phyloP scores from a whole-genome alignment of 495 filamentous ascomycete species.

The Penicillium nucicola region DNA sequence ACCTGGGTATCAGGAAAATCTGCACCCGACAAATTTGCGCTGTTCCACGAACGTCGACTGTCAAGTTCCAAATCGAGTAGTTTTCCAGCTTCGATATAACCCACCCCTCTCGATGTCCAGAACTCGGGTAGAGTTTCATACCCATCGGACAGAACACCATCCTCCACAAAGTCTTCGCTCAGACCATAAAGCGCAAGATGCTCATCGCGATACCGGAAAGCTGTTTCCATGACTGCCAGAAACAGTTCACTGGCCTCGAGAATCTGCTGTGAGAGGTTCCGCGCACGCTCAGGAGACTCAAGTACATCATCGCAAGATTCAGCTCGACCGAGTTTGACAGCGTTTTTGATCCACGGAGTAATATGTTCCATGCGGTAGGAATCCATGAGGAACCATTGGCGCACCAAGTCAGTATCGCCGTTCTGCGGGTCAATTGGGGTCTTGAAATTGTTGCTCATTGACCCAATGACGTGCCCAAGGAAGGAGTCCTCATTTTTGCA shows the following conservation, averaged over 20 bases:
- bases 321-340: slow-evolving; percentile 58
- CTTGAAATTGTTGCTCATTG: slow-evolving; percentile 68
- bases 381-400: slow-evolving; percentile 80
- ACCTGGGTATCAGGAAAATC: slow-evolving; percentile 33
- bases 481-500: slow-evolving; percentile 49
- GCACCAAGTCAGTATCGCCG: slow-evolving; percentile 66
- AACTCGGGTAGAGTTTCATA: slow-evolving; percentile 68
- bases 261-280: slow-evolving; percentile 51
- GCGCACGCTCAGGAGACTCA: slow-evolving; percentile 20
- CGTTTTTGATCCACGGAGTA: slow-evolving; percentile 70
- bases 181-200: slow-evolving; percentile 71
- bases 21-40: slow-evolving; percentile 26
- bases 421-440: slow-evolving; percentile 48
- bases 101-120: slow-evolving; percentile 65
- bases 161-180: slow-evolving; percentile 54
- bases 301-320: slow-evolving; percentile 5
- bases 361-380: slow-evolving; percentile 70
- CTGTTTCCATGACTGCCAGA: slow-evolving; percentile 65
- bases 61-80: slow-evolving; percentile 44
- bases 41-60: slow-evolving; percentile 38
- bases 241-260: slow-evolving; percentile 79
- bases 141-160: slow-evolving; percentile 61
- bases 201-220: slow-evolving; percentile 67
- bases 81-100: slow-evolving; percentile 49
- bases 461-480: slow-evolving; percentile 64